Evolutionary conservation across 2,329 filamentous ascomycete species (phyloP).

Genomic region (Penicillium sclerotiorum): DNA sequence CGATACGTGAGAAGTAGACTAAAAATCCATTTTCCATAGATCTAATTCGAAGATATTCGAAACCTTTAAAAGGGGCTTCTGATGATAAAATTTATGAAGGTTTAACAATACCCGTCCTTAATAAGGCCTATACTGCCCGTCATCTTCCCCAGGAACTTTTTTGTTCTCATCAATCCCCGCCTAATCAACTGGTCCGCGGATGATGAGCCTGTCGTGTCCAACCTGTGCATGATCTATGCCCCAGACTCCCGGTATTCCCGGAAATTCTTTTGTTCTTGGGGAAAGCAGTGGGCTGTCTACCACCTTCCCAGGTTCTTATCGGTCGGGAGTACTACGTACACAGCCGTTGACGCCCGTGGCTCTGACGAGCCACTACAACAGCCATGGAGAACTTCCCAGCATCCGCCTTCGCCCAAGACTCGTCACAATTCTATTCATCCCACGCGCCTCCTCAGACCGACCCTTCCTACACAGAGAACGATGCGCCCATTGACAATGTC

Average conservation of each 20-base stretch:
- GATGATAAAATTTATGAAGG: too few species aligned
- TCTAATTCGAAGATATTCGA: background rate
- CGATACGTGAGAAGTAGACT: background rate
- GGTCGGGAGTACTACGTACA: constrained; percentile 10
- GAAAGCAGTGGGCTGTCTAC: constrained; percentile 14
- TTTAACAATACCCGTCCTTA: too few species aligned
- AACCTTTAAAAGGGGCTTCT: background rate
- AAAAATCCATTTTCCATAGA: background rate
- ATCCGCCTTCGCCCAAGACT: constrained; percentile 17
- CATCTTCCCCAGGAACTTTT: constrained; percentile 18
- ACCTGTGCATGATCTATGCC: constrained; percentile 7
- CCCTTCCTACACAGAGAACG: constrained; percentile 20
- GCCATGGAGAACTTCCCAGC: constrained; percentile 22
- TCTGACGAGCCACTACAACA: constrained; percentile 7
- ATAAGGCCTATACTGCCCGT: background rate
- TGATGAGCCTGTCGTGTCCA: constrained; percentile 9
- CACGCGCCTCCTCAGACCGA: constrained; percentile 15
- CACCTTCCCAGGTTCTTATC: constrained; percentile 11
- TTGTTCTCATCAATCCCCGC: constrained; percentile 11
- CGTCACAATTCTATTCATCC: constrained; percentile 33
- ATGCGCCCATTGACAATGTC: constrained; percentile 35
- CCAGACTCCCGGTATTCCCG: background rate
- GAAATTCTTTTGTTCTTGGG: background rate
- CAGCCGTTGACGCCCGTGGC: constrained; percentile 2
- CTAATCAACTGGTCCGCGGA: constrained; percentile 1